A percentile compares a stretch with the other conserved stretches of the same genome.
Conservation (phyloP, 225 moss, liverwort and hornwort genomes). For the Lunularia cruciata region DNA sequence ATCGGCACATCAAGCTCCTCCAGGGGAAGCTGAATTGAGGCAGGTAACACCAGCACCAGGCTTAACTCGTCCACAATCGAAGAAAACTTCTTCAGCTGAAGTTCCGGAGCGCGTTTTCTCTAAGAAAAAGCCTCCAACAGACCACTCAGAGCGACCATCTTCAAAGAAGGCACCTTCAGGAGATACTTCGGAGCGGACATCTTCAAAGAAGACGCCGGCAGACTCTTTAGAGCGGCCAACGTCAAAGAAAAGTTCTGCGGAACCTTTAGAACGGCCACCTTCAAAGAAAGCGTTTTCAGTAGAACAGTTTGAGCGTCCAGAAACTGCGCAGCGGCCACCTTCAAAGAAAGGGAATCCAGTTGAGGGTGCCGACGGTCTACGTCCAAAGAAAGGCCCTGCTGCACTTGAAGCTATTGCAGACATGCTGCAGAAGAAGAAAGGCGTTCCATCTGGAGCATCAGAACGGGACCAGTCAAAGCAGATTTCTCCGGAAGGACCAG, state of each 20-base stretch:
- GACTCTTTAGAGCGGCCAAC: not conserved
- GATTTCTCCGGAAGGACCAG: no score
- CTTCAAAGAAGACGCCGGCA: slow-evolving; percentile 9
- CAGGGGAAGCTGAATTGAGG: slow-evolving; percentile 18
- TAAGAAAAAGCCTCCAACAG: not conserved
- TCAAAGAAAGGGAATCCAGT: not conserved
- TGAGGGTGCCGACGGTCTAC: not conserved
- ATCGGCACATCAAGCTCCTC: slow-evolving; percentile 15
- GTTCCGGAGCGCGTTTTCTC: not conserved
- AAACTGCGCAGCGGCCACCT: not conserved
- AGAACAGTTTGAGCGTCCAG: not conserved
- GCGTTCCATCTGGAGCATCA: not conserved
- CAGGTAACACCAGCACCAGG: slow-evolving; percentile 15
- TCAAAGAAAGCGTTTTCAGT: not conserved
- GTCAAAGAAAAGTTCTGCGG: not conserved
- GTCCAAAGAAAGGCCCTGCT: slow-evolving; percentile 1
- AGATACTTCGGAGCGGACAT: not conserved
- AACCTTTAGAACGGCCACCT: not conserved
- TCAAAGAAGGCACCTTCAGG: not conserved
- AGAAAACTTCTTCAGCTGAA: slow-evolving; percentile 1
- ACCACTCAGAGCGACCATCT: not conserved
- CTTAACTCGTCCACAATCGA: slow-evolving; percentile 5
- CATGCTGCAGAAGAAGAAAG: slow-evolving; percentile 1
- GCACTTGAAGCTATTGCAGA: slow-evolving; percentile 17
- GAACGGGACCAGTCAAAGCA: slow-evolving; percentile 8